Evolutionary conservation across 2,329 filamentous ascomycete genomes (phyloP).

Genomic region (Cadophora luteo-olivacea): DNA sequence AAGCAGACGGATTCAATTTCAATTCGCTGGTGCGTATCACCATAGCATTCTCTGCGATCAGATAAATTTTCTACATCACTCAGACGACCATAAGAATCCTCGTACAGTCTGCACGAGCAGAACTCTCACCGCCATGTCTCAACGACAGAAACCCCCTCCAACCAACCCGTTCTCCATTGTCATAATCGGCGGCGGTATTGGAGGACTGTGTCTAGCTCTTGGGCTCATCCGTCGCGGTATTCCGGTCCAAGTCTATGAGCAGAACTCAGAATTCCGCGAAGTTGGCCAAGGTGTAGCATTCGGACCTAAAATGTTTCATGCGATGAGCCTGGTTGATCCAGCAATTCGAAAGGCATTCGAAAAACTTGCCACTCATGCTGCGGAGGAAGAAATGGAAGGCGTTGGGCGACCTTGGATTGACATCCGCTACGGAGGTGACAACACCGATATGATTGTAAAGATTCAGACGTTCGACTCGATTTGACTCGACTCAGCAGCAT

Average conservation of each 20-base stretch:
- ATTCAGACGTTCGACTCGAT: constrained; percentile 22
- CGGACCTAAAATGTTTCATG: constrained; percentile 31
- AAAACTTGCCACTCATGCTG: constrained; percentile 27
- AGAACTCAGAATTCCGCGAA: constrained; percentile 33
- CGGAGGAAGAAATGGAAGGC: constrained; percentile 18
- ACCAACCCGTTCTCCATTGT: constrained; percentile 27
- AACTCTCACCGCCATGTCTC: neutral
- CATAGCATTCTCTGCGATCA: no score
- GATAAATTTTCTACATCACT: no score
- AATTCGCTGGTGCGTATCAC: no score
- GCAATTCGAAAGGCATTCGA: constrained; percentile 27
- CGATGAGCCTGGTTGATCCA: constrained; percentile 27
- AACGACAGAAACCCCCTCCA: neutral
- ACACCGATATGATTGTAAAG: constrained; percentile 32
- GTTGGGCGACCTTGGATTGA: constrained; percentile 31
- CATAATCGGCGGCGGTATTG: constrained; percentile 35
- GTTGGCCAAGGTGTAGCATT: constrained; percentile 37
- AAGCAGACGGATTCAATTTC: no score
- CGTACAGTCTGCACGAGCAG: no score
- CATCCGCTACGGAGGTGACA: constrained; percentile 27
- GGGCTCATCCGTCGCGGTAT: constrained; percentile 28
- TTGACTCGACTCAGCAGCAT: constrained; percentile 34
- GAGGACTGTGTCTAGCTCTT: constrained; percentile 33
- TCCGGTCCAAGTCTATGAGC: constrained; percentile 34
- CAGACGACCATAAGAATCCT: no score